phyloP scores from a whole-genome alignment of 2,329 filamentous ascomycete genomes.

The Aspergillus aculeatinus region DNA sequence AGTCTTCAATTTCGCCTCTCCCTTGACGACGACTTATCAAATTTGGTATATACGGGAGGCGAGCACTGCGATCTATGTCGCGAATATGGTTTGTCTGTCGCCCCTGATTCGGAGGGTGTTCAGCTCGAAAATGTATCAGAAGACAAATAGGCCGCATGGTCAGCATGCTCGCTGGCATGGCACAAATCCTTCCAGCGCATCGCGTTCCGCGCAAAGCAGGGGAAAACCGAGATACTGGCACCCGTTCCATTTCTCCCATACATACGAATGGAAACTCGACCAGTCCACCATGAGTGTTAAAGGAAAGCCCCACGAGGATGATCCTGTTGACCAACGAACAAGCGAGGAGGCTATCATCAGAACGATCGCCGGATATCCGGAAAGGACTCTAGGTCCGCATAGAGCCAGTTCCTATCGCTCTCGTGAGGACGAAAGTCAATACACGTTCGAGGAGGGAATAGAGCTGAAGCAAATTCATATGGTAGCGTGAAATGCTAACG shows the following conservation, averaged over 20 bases:
- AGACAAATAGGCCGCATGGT: slow-evolving; percentile 27
- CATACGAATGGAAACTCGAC: not conserved
- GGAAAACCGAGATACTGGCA: not conserved
- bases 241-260: not conserved
- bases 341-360: not conserved
- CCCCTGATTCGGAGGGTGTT: slow-evolving; percentile 32
- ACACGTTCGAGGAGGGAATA: not conserved
- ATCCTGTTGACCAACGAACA: not conserved
- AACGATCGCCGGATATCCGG: not conserved
- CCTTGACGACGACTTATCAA: slow-evolving; percentile 39
- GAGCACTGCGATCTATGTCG: slow-evolving; percentile 45
- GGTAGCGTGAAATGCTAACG: not conserved
- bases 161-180: slow-evolving; percentile 13
- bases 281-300: not conserved
- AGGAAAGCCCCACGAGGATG: not conserved
- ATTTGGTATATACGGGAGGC: slow-evolving; percentile 47
- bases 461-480: not conserved
- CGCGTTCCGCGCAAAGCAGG: slow-evolving; percentile 3
- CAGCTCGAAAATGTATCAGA: slow-evolving; percentile 28
- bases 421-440: not conserved
- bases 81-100: slow-evolving; percentile 44
- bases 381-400: not conserved
- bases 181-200: slow-evolving; percentile 20
- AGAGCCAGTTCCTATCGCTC: not conserved
- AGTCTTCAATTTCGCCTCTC: slow-evolving; percentile 44